These are phyloP conservation scores for Cokeromyces recurvatus DNA, from an alignment of 371 early-diverging fungal species.

Conservation along the genomic window DNA sequence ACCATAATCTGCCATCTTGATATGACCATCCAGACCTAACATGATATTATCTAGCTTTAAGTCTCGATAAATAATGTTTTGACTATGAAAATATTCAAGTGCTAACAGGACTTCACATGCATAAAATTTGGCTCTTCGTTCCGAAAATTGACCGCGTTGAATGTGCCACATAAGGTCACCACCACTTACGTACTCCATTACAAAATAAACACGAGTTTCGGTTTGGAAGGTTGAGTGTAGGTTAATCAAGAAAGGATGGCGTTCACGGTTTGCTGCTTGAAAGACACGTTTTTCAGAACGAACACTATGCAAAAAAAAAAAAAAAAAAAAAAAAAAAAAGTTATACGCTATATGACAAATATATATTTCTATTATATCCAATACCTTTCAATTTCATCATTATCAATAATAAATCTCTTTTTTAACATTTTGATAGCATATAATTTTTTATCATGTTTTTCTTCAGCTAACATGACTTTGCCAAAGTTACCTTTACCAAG, in stretches of 20 bases:
- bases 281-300: slow-evolving; percentile 93
- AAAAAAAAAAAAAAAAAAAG: background rate
- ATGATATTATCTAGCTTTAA: slow-evolving; percentile 98
- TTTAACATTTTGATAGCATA: slow-evolving; percentile 98
- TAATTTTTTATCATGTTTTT: slow-evolving; percentile 72
- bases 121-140: slow-evolving; percentile 92
- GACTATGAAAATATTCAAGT: slow-evolving; percentile 92
- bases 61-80: slow-evolving; percentile 96
- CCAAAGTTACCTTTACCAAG: slow-evolving; percentile 98
- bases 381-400: slow-evolving; percentile 87
- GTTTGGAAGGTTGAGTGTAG: slow-evolving; percentile 96
- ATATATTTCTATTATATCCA: background rate
- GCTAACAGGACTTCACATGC: slow-evolving; percentile 95
- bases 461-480: slow-evolving; percentile 97
- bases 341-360: too few relatives aligned
- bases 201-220: slow-evolving; percentile 90
- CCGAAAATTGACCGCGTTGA: slow-evolving; percentile 80
- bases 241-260: slow-evolving; percentile 96
- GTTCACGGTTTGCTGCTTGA: slow-evolving; percentile 78
- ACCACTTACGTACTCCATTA: slow-evolving; percentile 98
- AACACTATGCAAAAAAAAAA: slow-evolving; percentile 45
- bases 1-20: slow-evolving; percentile 99
- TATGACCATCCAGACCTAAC: slow-evolving; percentile 88
- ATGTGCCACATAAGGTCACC: slow-evolving; percentile 99
- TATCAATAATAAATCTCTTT: slow-evolving; percentile 92